These are phyloP conservation scores for Casaregolazyma suthepensis DNA, from an alignment of 1,139 yeast species.

Conservation along the genomic window DNA sequence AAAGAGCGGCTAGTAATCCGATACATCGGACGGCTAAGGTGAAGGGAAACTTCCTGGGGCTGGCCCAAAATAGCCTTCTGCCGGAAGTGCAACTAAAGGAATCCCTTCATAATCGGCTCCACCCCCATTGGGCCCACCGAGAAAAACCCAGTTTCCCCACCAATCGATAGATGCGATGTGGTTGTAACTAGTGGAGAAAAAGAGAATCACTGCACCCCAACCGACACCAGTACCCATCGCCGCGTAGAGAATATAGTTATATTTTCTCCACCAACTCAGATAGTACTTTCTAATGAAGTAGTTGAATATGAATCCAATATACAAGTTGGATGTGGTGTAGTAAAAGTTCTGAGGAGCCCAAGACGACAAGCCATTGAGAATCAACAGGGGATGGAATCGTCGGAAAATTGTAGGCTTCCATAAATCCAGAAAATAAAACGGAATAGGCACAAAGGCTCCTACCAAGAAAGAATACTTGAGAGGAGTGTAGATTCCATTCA, in stretches of 20 bases:
- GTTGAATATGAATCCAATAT: slow-evolving; percentile 48
- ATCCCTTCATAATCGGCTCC: slow-evolving; percentile 35
- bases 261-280: slow-evolving; percentile 42
- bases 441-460: slow-evolving; percentile 44
- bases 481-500: slow-evolving; percentile 41
- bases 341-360: slow-evolving; percentile 48
- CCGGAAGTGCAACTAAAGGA: slow-evolving; percentile 36
- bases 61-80: slow-evolving; percentile 45
- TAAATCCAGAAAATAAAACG: slow-evolving; percentile 37
- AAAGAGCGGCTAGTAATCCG: background rate
- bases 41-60: slow-evolving; percentile 19
- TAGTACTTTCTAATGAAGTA: slow-evolving; percentile 44
- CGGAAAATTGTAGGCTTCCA: slow-evolving; percentile 35
- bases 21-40: background rate
- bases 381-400: slow-evolving; percentile 43
- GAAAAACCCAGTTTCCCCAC: slow-evolving; percentile 53
- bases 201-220: slow-evolving; percentile 37
- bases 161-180: slow-evolving; percentile 39
- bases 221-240: slow-evolving; percentile 51
- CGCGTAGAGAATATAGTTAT: slow-evolving; percentile 48
- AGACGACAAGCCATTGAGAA: slow-evolving; percentile 40
- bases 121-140: slow-evolving; percentile 19
- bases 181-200: slow-evolving; percentile 48
- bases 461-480: slow-evolving; percentile 47
- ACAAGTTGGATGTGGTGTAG: slow-evolving; percentile 47